Conservation (phyloP, 2,329 filamentous ascomycete species). For the Rhytidhysteron rufulum region DNA sequence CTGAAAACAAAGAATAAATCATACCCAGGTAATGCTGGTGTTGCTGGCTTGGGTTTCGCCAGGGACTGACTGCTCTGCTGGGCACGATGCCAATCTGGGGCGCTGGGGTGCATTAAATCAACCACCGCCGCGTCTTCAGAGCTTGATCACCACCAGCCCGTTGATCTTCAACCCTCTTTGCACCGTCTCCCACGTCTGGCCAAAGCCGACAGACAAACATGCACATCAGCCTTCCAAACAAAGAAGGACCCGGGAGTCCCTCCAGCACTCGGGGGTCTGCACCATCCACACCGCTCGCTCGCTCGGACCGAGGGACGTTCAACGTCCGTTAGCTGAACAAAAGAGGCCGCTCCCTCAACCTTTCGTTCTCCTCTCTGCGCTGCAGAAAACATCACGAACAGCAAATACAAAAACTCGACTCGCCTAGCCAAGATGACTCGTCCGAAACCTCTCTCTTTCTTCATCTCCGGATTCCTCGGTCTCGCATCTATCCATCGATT, state of each 20-base stretch:
- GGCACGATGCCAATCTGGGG: no score
- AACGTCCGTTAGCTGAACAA: conserved; percentile 2
- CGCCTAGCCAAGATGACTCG: conserved; percentile 22
- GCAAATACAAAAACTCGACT: conserved; percentile 17
- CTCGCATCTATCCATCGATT: conserved; percentile 4
- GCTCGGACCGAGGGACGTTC: conserved; percentile 12
- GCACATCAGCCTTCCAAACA: no score
- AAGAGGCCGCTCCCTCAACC: conserved; percentile 3
- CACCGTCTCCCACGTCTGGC: no score
- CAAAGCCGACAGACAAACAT: no score
- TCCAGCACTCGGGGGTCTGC: conserved; percentile 2
- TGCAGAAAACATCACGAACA: conserved; percentile 30
- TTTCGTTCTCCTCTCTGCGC: conserved; percentile 20
- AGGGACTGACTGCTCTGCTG: no score
- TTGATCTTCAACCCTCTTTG: no score
- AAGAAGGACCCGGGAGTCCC: conserved; percentile 1
- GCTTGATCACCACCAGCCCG: no score
- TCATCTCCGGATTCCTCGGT: conserved; percentile 6
- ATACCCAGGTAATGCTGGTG: no score
- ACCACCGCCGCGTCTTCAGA: no score
- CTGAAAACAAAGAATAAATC: no score
- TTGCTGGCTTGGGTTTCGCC: no score
- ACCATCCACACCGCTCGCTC: neutral
- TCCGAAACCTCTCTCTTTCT: conserved; percentile 12
- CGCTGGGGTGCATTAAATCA: no score